phyloP scores from a whole-genome alignment of 108 stramenopile genomes.

The Phaeodactylum tricornutum region DNA sequence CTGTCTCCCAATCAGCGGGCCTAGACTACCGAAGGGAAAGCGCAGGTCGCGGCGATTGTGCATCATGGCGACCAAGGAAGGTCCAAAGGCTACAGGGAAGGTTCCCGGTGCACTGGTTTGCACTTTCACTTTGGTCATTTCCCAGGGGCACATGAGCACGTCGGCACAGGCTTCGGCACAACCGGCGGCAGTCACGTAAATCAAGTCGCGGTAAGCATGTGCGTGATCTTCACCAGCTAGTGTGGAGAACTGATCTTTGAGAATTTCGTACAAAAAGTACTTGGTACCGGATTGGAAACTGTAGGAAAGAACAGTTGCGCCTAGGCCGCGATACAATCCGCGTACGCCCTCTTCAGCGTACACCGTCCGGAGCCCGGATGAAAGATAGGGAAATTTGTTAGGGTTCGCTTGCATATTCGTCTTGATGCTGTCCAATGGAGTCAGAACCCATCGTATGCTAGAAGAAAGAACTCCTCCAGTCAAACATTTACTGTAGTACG shows the following conservation, averaged over 20 bases:
- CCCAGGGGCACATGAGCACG: constrained; percentile 30
- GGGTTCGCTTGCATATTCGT: neutral
- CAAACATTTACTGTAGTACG: neutral
- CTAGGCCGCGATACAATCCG: constrained; percentile 2
- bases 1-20: constrained; percentile 20
- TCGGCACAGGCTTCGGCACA: constrained; percentile 26
- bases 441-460: constrained; percentile 1
- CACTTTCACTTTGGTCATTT: constrained; percentile 27
- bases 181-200: constrained; percentile 13
- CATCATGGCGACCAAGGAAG: constrained; percentile 7
- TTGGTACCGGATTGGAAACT: constrained; percentile 8
- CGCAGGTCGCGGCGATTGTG: neutral
- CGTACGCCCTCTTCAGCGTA: constrained; percentile 9
- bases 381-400: neutral
- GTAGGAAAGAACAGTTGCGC: neutral
- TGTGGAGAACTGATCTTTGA: constrained; percentile 15
- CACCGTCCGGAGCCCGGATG: constrained; percentile 1
- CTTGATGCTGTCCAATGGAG: neutral
- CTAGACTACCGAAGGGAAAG: constrained; percentile 20
- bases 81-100: neutral
- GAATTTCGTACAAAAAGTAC: constrained; percentile 23
- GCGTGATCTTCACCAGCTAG: constrained; percentile 5
- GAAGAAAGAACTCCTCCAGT: neutral
- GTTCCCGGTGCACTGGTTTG: constrained; percentile 10
- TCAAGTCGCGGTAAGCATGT: constrained; percentile 6